Conservation (phyloP, 768 basidiomycete species). For the Lentinula lateritia region DNA sequence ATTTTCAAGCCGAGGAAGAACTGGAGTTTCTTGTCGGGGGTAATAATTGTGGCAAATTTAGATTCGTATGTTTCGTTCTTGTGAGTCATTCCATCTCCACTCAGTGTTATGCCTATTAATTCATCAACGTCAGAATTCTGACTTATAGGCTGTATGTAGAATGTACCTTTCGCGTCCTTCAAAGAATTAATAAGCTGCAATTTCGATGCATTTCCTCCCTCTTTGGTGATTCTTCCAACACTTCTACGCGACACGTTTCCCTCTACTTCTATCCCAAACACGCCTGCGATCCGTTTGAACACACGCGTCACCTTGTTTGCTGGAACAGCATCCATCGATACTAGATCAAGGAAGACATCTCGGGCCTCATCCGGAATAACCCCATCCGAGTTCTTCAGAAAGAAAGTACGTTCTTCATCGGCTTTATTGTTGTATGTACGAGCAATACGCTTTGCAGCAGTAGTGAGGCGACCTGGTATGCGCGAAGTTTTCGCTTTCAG, state of each 20-base stretch:
- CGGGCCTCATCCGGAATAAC: neutral
- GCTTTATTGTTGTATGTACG: too few species aligned
- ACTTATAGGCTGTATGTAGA: neutral
- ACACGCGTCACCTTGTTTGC: neutral
- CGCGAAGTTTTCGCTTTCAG: neutral
- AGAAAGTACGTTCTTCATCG: neutral
- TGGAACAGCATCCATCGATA: neutral
- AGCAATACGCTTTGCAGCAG: neutral
- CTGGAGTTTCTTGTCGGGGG: neutral
- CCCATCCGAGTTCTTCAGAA: neutral
- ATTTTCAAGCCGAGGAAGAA: too few species aligned
- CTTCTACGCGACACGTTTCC: neutral
- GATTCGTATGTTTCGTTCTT: neutral
- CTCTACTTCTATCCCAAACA: neutral
- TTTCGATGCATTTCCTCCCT: neutral
- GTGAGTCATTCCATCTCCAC: conserved; percentile 1
- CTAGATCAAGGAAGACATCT: neutral
- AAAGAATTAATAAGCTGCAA: neutral
- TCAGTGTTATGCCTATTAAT: neutral
- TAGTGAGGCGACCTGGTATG: neutral
- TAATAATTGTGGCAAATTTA: neutral
- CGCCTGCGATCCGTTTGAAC: neutral
- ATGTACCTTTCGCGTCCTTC: neutral
- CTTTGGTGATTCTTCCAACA: neutral
- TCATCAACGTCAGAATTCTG: too few species aligned